These are phyloP conservation scores for Epithele typhae DNA, from an alignment of 768 basidiomycete genomes.

Conservation along the genomic window DNA sequence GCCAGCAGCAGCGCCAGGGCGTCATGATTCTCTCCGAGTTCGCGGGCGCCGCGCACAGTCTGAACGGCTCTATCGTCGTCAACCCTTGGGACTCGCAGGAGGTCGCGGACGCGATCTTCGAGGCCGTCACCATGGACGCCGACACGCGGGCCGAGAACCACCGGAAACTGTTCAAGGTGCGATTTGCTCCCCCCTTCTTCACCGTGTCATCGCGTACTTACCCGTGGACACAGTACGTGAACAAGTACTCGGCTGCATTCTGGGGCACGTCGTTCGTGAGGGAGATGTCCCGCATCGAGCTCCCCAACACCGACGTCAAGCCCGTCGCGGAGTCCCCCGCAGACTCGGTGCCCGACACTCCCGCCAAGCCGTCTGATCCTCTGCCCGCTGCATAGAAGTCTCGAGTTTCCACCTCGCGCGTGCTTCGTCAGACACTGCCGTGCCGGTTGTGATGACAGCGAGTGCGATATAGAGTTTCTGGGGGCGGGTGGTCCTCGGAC, in stretches of 20 bases:
- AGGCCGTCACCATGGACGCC: conserved; percentile 86
- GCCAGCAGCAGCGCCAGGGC: conserved; percentile 88
- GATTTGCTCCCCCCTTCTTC: conserved; percentile 12
- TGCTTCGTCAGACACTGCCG: too few relatives aligned
- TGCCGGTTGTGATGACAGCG: too few relatives aligned
- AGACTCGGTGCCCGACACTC: neutral
- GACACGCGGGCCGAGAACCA: conserved; percentile 88
- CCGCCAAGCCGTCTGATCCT: conserved; percentile 1
- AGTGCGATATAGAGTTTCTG: too few relatives aligned
- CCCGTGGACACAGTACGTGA: conserved; percentile 55
- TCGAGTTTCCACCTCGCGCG: too few relatives aligned
- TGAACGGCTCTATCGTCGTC: conserved; percentile 95
- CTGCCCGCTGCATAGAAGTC: too few relatives aligned
- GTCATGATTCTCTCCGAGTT: conserved; percentile 99
- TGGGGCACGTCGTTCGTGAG: conserved; percentile 90
- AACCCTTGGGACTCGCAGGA: conserved; percentile 99
- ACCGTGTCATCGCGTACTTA: neutral
- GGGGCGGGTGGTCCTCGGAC: too few relatives aligned
- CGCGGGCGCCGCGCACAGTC: conserved; percentile 92
- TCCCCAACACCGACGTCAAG: conserved; percentile 42
- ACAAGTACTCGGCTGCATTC: conserved; percentile 89
- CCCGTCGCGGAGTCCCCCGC: conserved; percentile 17
- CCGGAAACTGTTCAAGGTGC: conserved; percentile 83
- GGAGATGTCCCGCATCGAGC: conserved; percentile 65
- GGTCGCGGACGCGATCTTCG: conserved; percentile 95